Percentiles rank a stretch among this genome's conserved stretches.
phyloP scores from a whole-genome alignment of 495 filamentous ascomycete species.

The Xylaria venustula region DNA sequence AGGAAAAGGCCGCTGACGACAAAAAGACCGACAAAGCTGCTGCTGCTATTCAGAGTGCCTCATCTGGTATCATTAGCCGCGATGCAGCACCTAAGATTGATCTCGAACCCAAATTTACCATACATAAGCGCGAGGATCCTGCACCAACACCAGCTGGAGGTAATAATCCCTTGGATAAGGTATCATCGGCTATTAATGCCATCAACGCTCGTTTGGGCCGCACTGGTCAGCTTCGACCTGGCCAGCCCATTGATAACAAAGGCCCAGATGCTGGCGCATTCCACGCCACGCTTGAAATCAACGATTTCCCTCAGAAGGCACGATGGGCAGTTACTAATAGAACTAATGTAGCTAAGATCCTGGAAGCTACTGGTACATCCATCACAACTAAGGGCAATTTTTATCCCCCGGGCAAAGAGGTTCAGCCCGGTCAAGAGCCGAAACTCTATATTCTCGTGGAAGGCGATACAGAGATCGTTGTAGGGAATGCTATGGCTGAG shows the following conservation, averaged over 20 bases:
- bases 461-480: conserved; percentile 90
- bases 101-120: conserved; percentile 62
- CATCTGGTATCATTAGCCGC: conserved; percentile 54
- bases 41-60: conserved; percentile 59
- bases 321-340: conserved; percentile 98
- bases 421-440: conserved; percentile 67
- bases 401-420: conserved; percentile 79
- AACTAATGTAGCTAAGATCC: conserved; percentile 97
- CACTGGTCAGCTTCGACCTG: conserved; percentile 80
- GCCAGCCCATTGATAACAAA: conserved; percentile 97
- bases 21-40: conserved; percentile 62
- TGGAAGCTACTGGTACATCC: conserved; percentile 90
- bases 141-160: conserved; percentile 41
- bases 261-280: conserved; percentile 96
- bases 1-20: conserved; percentile 60
- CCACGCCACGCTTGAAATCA: conserved; percentile 97
- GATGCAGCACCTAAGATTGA: conserved; percentile 34
- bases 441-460: conserved; percentile 98
- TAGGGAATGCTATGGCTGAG: conserved; percentile 88
- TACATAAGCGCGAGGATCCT: conserved; percentile 67
- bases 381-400: conserved; percentile 97
- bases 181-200: conserved; percentile 76
- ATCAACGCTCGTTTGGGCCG: conserved; percentile 86
- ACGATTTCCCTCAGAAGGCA: conserved; percentile 98
- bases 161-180: conserved; percentile 76